A percentile compares a stretch with the other conserved stretches of the same genome.
Evolutionary conservation across 176 grass and related monocot genomes (phyloP).

Genomic region (Cymbopogon citratus): DNA sequence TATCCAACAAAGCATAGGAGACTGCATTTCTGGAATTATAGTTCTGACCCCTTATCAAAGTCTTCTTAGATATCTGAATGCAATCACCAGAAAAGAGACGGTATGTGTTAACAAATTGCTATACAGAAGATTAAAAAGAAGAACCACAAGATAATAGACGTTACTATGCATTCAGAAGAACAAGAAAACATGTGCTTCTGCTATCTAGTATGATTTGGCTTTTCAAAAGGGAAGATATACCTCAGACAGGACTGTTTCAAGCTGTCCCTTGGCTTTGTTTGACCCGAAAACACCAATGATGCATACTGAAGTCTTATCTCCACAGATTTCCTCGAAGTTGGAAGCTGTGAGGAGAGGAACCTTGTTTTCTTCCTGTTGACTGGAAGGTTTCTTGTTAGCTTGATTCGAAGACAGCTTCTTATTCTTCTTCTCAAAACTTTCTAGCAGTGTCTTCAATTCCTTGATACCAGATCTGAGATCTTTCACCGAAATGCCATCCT

Average conservation of each 20-base stretch:
- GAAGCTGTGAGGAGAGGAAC: constrained; percentile 55
- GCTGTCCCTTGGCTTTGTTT: constrained; percentile 48
- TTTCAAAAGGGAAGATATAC: constrained; percentile 29
- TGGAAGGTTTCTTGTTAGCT: constrained; percentile 46
- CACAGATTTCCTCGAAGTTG: constrained; percentile 64
- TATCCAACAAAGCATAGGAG: constrained; percentile 59
- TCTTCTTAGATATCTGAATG: constrained; percentile 82
- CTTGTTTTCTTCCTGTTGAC: constrained; percentile 20
- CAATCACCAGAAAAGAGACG: background rate
- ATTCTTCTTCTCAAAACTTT: constrained; percentile 86
- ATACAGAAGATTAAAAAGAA: background rate
- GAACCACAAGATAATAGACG: background rate
- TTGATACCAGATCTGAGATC: constrained; percentile 76
- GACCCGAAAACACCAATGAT: constrained; percentile 74
- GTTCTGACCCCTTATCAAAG: constrained; percentile 57
- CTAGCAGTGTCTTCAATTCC: constrained; percentile 56
- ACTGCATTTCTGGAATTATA: constrained; percentile 40
- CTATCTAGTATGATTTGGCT: background rate
- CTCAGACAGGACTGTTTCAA: constrained; percentile 56
- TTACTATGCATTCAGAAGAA: background rate
- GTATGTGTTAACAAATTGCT: background rate
- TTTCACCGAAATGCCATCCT: constrained; percentile 67
- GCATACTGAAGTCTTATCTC: constrained; percentile 57
- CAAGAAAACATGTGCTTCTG: background rate
- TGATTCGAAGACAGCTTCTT: constrained; percentile 46